Evolutionary conservation across 441 rosid genomes (phyloP).

Genomic region (Macaranga tanarius): DNA sequence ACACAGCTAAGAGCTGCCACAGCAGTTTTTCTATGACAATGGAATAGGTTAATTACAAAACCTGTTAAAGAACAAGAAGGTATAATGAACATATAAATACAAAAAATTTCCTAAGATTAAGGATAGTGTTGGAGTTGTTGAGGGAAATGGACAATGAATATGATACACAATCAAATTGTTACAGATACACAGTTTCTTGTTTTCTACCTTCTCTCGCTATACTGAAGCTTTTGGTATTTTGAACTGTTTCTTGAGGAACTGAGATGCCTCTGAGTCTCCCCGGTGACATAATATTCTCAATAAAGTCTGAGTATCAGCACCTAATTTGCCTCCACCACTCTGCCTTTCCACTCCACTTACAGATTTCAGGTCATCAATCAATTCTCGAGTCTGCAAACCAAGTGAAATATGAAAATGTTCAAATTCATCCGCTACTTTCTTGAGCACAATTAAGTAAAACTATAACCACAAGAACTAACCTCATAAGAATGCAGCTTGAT

Average conservation of each 20-base stretch:
- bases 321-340: conserved; percentile 64
- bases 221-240: conserved; percentile 73
- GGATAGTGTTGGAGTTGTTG: neutral
- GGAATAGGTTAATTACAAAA: neutral
- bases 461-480: conserved; percentile 45
- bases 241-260: conserved; percentile 91
- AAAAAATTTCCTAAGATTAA: neutral
- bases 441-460: neutral
- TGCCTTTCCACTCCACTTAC: conserved; percentile 56
- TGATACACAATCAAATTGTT: neutral
- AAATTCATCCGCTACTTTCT: neutral
- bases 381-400: conserved; percentile 70
- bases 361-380: conserved; percentile 72
- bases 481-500: conserved; percentile 78
- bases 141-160: conserved; percentile 6
- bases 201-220: conserved; percentile 3
- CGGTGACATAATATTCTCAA: conserved; percentile 82
- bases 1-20: too few relatives aligned
- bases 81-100: neutral
- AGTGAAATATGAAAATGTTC: neutral
- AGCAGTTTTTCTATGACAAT: too few relatives aligned
- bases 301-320: conserved; percentile 77
- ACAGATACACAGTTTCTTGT: conserved; percentile 8
- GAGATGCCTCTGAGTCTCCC: conserved; percentile 78
- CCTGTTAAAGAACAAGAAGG: neutral